phyloP scores from a whole-genome alignment of 352 stramenopile genomes.

The Pythium rhizo-oryzae region DNA sequence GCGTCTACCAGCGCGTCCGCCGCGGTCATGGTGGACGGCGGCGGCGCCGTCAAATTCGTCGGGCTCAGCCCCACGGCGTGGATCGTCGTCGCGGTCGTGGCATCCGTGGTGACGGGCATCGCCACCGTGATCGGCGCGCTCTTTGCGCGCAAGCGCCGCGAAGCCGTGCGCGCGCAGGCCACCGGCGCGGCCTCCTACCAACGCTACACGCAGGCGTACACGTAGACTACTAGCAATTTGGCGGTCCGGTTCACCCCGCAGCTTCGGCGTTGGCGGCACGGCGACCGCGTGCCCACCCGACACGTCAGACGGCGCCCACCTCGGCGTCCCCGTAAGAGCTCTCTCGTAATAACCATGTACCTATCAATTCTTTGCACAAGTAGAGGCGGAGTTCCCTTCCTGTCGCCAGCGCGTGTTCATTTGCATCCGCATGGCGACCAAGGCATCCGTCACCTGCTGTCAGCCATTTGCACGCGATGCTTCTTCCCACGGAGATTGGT shows the following conservation, averaged over 20 bases:
- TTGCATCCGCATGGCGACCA: too few species aligned
- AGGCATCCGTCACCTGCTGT: too few species aligned
- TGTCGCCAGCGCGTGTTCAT: too few species aligned
- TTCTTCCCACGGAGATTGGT: background rate
- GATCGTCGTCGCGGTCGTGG: constrained; percentile 58
- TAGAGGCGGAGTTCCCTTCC: too few species aligned
- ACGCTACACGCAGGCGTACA: constrained; percentile 24
- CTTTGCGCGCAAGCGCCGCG: constrained; percentile 43
- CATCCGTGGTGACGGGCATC: constrained; percentile 54
- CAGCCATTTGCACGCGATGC: too few species aligned
- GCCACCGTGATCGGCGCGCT: constrained; percentile 53
- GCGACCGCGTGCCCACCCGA: too few species aligned
- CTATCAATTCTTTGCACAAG: too few species aligned
- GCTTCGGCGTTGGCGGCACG: too few species aligned
- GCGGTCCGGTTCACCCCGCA: too few species aligned
- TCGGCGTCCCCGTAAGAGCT: too few species aligned
- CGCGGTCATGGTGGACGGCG: constrained; percentile 53
- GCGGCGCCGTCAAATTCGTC: constrained; percentile 63
- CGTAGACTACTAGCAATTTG: background rate
- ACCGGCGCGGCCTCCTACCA: constrained; percentile 38
- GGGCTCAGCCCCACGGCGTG: constrained; percentile 53
- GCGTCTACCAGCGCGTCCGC: constrained; percentile 42
- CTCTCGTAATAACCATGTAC: too few species aligned
- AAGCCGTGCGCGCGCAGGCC: constrained; percentile 55
- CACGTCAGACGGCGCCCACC: too few species aligned